Base-by-base conservation (phyloP, 805 yeast species). In the Candida easanensis region DNA sequence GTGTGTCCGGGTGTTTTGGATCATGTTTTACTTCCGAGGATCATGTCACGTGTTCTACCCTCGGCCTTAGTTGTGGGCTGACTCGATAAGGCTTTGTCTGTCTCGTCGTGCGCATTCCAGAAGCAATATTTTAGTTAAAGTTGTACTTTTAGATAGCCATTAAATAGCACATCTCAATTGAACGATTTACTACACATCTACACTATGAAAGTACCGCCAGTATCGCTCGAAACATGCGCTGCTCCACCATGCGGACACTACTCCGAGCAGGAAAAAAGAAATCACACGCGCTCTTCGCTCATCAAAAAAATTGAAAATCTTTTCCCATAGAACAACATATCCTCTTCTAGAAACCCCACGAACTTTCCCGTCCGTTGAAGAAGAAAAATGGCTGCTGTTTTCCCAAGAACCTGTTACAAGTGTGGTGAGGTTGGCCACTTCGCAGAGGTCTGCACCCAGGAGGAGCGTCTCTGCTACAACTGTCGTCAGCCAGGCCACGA, bases 381-480 rank as follows among this genome's bases (percentile, higher is more conserved):
- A 8, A 19, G 15, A n/a, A 50, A 43, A 28, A 57, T 57, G 62
- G 62, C 63, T 56, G 58, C 62, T 51, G 56, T 53, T 45, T 69
- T 69, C 68, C 82, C 81, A 65, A 86, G 84, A 78, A 83, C 91
- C 52, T 86, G 95, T 74, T 86, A 79, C 77, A 88, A 87, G 66
- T 88, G 96, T 72, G 96, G 96, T 62, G 87, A 86, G 70, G 76
- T 84, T 56, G 96, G 96, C 52, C 96, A 88, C 73, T 74, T 86
- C 62, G 95, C 96, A 56, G 93, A 85, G 63, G 84, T 79, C 63
- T 89, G 97, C 72, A 73, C 78, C 51, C 90, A 88, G 69, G 74
- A 82, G 48, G 90, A 84, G 66, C 82, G 90, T 72, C 74, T 88
- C 63, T 88, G 96, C 71, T 88, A 88, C 84, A 88, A 88, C 80